Conservation (phyloP, 805 yeast species). For the Schwanniomyces occidentalis region DNA sequence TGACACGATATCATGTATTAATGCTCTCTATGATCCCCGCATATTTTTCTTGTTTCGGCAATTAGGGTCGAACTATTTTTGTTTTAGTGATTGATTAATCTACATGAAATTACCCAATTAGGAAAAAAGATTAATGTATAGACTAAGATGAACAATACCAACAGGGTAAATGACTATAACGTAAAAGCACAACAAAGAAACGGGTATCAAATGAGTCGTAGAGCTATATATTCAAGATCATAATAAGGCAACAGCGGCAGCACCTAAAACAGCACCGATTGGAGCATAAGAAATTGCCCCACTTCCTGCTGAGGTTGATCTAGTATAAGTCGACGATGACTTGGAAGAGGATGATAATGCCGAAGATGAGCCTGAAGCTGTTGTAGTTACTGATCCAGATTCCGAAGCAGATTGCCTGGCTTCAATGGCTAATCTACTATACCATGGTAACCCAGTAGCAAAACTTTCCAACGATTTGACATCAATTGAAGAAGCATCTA, state of each 20-base stretch:
- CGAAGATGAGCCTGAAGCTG: conserved; percentile 2
- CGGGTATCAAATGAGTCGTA: no score
- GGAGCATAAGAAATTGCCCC: conserved; percentile 23
- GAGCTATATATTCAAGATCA: conserved; percentile 10
- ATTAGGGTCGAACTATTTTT: no score
- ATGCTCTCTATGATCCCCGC: no score
- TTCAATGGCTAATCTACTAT: conserved; percentile 21
- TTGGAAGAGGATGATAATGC: conserved; percentile 4
- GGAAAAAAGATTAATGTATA: no score
- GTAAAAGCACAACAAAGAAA: no score
- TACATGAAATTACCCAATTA: no score
- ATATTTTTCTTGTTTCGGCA: no score
- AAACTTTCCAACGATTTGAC: conserved; percentile 24
- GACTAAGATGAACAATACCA: no score
- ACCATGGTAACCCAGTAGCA: conserved; percentile 43
- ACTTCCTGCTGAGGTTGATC: conserved; percentile 9
- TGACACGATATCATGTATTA: no score
- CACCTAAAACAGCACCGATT: conserved; percentile 35
- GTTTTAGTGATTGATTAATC: no score
- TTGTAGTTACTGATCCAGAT: conserved; percentile 7
- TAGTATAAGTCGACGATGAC: conserved; percentile 6
- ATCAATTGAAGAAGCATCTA: conserved; percentile 25
- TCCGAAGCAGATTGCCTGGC: conserved; percentile 4
- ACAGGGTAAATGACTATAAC: no score
- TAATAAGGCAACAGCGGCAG: conserved; percentile 34